A percentile compares a stretch with the other conserved stretches of the same genome.
These are phyloP conservation scores for Termitomyces sp. DNA, from an alignment of 768 basidiomycete species.

Conservation along the genomic window DNA sequence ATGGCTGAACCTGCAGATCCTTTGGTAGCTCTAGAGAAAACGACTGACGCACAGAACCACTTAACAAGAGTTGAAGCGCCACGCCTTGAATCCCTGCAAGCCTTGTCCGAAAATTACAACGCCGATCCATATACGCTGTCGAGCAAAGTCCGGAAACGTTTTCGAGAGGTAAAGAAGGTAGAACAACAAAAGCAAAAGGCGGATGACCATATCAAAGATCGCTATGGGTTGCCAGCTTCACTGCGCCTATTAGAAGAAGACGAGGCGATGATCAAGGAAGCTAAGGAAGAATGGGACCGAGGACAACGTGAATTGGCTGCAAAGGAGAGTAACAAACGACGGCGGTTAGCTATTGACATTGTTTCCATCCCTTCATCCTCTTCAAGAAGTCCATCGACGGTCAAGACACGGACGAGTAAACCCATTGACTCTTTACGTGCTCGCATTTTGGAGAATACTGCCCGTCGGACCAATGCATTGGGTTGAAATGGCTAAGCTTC, in stretches of 20 bases:
- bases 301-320: slow-evolving; percentile 42
- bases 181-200: slow-evolving; percentile 59
- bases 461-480: slow-evolving; percentile 29
- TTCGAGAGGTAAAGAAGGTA: slow-evolving; percentile 83
- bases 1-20: slow-evolving; percentile 69
- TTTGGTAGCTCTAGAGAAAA: slow-evolving; percentile 85
- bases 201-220: slow-evolving; percentile 67
- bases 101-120: slow-evolving; percentile 72
- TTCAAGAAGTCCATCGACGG: slow-evolving; percentile 15
- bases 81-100: slow-evolving; percentile 75
- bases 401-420: slow-evolving; percentile 15
- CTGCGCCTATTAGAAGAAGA: slow-evolving; percentile 65
- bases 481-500: not conserved
- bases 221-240: slow-evolving; percentile 72
- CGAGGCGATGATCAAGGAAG: slow-evolving; percentile 51
- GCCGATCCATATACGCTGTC: slow-evolving; percentile 86
- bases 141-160: slow-evolving; percentile 66
- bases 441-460: slow-evolving; percentile 54
- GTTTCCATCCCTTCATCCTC: slow-evolving; percentile 21
- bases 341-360: slow-evolving; percentile 30
- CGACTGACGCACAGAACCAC: slow-evolving; percentile 67
- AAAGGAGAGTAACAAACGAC: slow-evolving; percentile 42
- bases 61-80: slow-evolving; percentile 72
- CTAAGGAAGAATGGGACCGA: slow-evolving; percentile 57
- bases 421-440: slow-evolving; percentile 42